Conservation (phyloP, 2,329 filamentous ascomycete species). For the Epichloe aotearoae region DNA sequence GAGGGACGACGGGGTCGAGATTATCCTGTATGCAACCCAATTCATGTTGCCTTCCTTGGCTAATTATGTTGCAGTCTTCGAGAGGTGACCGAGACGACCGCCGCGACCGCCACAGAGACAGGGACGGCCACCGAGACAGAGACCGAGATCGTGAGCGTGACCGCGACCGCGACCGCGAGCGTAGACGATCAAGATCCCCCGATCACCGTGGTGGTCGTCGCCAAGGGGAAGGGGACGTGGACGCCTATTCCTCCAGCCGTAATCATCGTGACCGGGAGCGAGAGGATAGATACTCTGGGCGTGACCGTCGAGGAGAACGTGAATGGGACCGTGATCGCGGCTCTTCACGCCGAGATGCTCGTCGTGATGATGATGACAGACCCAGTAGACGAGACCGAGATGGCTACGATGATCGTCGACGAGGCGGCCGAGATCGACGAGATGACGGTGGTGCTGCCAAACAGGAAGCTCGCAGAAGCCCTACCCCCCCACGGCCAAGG, state of each 20-base stretch:
- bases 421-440: constrained; percentile 33
- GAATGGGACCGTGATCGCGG: constrained; percentile 64
- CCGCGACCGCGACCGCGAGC: constrained; percentile 35
- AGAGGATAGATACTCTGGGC: constrained; percentile 75
- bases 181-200: constrained; percentile 78
- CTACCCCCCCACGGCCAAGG: constrained; percentile 73
- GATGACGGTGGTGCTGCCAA: constrained; percentile 24
- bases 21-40: constrained; percentile 32
- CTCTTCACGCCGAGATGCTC: constrained; percentile 44
- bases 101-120: constrained; percentile 40
- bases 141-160: constrained; percentile 50
- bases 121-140: constrained; percentile 42
- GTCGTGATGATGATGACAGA: constrained; percentile 52
- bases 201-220: constrained; percentile 49
- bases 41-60: neutral
- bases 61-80: constrained; percentile 14
- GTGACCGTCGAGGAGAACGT: constrained; percentile 54
- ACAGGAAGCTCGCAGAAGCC: constrained; percentile 53
- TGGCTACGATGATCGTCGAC: constrained; percentile 34
- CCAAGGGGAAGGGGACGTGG: constrained; percentile 64
- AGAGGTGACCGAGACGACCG: constrained; percentile 22
- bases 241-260: constrained; percentile 85
- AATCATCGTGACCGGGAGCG: constrained; percentile 87
- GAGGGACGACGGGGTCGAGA: constrained; percentile 43
- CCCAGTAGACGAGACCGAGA: constrained; percentile 46